These are phyloP conservation scores for Cyclanthera cordifolia DNA, from an alignment of 306 rosid species.

Conservation along the genomic window DNA sequence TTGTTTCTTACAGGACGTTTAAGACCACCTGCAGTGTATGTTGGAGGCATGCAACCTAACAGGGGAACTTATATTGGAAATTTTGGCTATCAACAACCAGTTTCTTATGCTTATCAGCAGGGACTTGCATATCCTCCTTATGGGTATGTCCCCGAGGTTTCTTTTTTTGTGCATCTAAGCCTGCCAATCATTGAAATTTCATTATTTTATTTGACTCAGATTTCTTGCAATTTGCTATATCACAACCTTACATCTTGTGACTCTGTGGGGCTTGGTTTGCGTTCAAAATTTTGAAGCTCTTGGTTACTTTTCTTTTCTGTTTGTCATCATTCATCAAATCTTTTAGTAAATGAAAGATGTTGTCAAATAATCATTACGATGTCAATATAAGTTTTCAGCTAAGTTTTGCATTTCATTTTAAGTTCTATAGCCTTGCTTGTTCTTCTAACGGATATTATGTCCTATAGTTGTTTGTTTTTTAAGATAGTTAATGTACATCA, in stretches of 20 bases:
- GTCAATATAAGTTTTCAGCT: background rate
- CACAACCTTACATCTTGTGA: background rate
- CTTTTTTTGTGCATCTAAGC: background rate
- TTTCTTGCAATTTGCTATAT: background rate
- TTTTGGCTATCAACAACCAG: slow-evolving; percentile 77
- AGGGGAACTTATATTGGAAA: slow-evolving; percentile 57
- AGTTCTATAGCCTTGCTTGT: background rate
- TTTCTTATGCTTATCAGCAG: slow-evolving; percentile 63
- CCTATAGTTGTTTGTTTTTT: background rate
- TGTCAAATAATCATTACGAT: background rate
- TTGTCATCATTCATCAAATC: background rate
- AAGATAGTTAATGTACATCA: background rate
- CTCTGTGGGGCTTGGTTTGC: background rate
- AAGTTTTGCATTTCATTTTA: background rate
- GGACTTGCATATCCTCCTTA: slow-evolving; percentile 75
- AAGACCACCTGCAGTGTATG: slow-evolving; percentile 48
- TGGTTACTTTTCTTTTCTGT: background rate
- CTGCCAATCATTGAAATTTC: background rate
- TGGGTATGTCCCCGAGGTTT: slow-evolving; percentile 44
- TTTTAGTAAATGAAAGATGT: background rate
- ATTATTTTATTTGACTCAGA: background rate
- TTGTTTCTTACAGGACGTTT: slow-evolving; percentile 45
- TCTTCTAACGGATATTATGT: background rate
- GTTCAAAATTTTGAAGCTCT: background rate
- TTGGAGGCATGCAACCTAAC: slow-evolving; percentile 47